Conservation (phyloP, 257 asterid genomes). For the Fraxinus cuspidata region DNA sequence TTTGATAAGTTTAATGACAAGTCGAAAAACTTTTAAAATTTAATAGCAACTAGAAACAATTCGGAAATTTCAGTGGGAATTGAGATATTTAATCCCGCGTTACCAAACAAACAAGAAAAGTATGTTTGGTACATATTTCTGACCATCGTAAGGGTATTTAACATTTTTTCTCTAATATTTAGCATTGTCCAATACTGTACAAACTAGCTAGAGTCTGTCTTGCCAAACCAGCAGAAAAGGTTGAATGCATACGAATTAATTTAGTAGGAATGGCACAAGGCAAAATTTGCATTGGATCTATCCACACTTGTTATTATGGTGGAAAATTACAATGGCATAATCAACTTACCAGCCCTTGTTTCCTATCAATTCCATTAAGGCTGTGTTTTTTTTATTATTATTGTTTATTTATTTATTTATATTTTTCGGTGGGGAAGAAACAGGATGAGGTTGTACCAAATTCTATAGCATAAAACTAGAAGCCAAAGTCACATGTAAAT, state of each 20-base stretch:
- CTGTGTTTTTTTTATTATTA: too few relatives aligned
- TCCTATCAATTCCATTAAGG: background rate
- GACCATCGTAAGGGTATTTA: too few relatives aligned
- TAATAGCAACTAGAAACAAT: too few relatives aligned
- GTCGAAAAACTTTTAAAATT: too few relatives aligned
- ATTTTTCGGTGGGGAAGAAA: conserved; percentile 8
- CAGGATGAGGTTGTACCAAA: conserved; percentile 31
- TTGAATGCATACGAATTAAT: background rate
- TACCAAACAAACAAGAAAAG: background rate
- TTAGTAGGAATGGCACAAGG: background rate
- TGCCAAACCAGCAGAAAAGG: background rate
- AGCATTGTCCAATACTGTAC: background rate
- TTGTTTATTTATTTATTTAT: too few relatives aligned
- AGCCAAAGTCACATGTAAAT: background rate
- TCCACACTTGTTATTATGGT: background rate
- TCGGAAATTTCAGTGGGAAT: too few relatives aligned
- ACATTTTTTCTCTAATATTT: too few relatives aligned
- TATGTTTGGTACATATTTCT: background rate
- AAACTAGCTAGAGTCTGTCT: too few relatives aligned
- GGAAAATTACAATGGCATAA: conserved; percentile 21
- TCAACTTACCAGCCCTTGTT: conserved; percentile 36
- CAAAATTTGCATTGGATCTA: background rate
- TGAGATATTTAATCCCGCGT: too few relatives aligned
- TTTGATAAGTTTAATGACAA: too few relatives aligned
- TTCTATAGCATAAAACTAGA: conserved; percentile 16